phyloP scores from a whole-genome alignment of 371 early-diverging fungal genomes.

The Conidiobolus incongruus region DNA sequence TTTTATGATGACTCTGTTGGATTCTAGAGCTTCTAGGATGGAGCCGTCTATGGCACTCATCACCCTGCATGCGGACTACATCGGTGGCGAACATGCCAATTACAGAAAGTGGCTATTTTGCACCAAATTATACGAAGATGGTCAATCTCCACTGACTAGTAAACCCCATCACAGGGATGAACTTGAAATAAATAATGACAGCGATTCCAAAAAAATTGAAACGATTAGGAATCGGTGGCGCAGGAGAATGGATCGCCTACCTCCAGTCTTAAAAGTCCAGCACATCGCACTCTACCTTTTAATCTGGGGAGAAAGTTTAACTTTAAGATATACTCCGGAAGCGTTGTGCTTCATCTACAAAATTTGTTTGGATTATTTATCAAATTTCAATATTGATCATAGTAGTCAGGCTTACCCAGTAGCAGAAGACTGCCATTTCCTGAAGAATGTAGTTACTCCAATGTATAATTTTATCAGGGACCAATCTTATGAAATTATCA shows the following conservation, averaged over 20 bases:
- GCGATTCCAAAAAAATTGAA: conserved; percentile 17
- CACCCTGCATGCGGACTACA: conserved; percentile 67
- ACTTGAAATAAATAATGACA: conserved; percentile 12
- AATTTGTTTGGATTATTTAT: conserved; percentile 34
- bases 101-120: conserved; percentile 74
- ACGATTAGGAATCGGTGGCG: conserved; percentile 23
- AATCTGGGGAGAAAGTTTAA: conserved; percentile 74
- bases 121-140: conserved; percentile 43
- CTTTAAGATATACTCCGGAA: conserved; percentile 56
- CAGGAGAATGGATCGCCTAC: conserved; percentile 36
- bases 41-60: conserved; percentile 44
- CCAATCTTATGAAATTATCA: conserved; percentile 43
- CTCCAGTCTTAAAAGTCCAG: conserved; percentile 38
- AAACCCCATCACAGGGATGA: conserved; percentile 9
- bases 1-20: conserved; percentile 55
- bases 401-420: conserved; percentile 17
- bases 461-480: conserved; percentile 55
- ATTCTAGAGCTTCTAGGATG: conserved; percentile 64
- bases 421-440: conserved; percentile 43
- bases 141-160: conserved; percentile 25
- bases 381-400: conserved; percentile 21
- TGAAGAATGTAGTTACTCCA: conserved; percentile 53
- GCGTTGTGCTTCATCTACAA: conserved; percentile 65
- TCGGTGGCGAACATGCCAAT: conserved; percentile 67
- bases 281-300: conserved; percentile 59